Percentiles rank a stretch among this genome's conserved stretches.
Evolutionary conservation across 225 moss, liverwort and hornwort genomes (phyloP).

Genomic region (Sphagnum tenellum): DNA sequence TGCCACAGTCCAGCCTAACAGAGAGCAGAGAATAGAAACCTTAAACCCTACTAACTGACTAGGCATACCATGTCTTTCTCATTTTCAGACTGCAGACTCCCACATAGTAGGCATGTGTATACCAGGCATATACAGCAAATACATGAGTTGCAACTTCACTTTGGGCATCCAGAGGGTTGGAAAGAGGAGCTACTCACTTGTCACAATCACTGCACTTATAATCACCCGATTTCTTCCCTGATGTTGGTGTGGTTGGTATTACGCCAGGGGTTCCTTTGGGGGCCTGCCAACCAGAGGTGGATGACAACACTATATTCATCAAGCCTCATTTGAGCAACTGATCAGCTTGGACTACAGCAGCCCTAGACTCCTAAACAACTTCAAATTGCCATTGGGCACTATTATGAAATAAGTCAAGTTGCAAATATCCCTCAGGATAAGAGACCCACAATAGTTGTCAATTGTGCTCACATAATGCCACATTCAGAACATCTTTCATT

Average conservation of each 20-base stretch:
- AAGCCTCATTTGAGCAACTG: too few relatives aligned
- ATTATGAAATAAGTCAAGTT: background rate
- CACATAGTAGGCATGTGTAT: constrained; percentile 22
- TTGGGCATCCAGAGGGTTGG: too few relatives aligned
- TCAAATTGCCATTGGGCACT: background rate
- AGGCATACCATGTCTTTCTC: background rate
- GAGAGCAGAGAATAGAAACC: background rate
- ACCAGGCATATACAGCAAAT: background rate
- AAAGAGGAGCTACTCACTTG: constrained; percentile 7
- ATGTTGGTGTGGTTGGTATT: constrained; percentile 29
- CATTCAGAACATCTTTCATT: too few relatives aligned
- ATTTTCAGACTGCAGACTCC: background rate
- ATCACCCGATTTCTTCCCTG: constrained; percentile 27
- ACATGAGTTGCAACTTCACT: background rate
- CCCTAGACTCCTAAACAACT: too few relatives aligned
- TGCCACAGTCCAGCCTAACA: background rate
- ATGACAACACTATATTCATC: background rate
- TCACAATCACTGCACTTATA: constrained; percentile 34
- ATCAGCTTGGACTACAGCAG: too few relatives aligned
- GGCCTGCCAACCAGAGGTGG: constrained; percentile 7
- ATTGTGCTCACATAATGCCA: too few relatives aligned
- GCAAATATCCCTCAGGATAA: background rate
- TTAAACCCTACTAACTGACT: too few relatives aligned
- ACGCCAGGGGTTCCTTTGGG: constrained; percentile 27
- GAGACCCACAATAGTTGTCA: background rate